Evolutionary conservation across 345 rosid genomes (phyloP), one percentile per base, ranked within the genome.

Genomic region (Citrus sinensis): DNA sequence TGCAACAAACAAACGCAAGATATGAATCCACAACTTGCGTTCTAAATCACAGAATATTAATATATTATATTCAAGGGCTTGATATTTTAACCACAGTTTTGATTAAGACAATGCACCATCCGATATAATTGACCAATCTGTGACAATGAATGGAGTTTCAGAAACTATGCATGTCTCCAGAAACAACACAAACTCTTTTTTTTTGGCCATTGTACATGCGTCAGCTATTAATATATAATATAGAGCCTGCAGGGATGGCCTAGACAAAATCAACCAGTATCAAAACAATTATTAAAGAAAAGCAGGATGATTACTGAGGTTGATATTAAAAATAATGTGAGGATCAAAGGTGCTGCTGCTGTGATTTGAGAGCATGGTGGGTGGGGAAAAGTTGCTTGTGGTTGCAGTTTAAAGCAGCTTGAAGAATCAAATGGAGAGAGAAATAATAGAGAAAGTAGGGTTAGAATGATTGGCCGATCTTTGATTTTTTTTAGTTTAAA

Each of bases 301-400:
- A 8, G 19, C 9, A n/a, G 13, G 49, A 73, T 59, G n/a, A 37
- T 35, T n/a, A 61, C 7, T 37, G 24, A 37, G 54, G 35, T 59
- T 59, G 75, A 35, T 73, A 24, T 37, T 35, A 35, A 16, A 16
- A 60, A 37, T 60, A 60, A 37, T 60, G 56, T 37, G 56, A 73
- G 67, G 37, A 59, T 61, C 40, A 59, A 73, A 73, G n/a, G 34
- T 13, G 58, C 27, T 40, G 42, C 68, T 62, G 42, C 68, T 62
- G 5, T 29, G 32, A 25, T 19, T 61, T 61, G 59, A 75, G 58
- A 75, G 58, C 35, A 1, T 20, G 46, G 42, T 64, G 71, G 71
- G 61, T 64, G 78, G 32, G 76, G 39, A 32, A 75, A 34, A n/a
- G 32, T 30, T n/a, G 32, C 34, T 76, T 30, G 63, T 51, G 78